Conservation (phyloP, 768 basidiomycete genomes). For the Atractiella rhizophila region DNA sequence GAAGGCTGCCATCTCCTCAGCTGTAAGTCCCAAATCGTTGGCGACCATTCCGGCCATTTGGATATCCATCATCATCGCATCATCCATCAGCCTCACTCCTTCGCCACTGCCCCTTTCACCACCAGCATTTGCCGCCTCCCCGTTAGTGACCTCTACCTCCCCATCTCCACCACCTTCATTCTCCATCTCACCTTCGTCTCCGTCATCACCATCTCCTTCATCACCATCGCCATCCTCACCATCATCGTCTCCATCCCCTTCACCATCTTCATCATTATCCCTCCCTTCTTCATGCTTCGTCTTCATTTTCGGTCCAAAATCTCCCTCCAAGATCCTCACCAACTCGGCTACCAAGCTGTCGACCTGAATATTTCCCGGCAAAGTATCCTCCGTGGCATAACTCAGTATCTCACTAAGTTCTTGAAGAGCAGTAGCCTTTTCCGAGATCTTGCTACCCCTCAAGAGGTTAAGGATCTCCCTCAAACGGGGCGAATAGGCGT, state of each 20-base stretch:
- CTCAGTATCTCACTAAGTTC: slow-evolving; percentile 83
- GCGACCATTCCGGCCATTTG: too few species aligned
- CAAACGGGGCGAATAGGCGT: slow-evolving; percentile 58
- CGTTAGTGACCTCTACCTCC: neutral
- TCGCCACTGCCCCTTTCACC: too few species aligned
- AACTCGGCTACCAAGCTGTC: slow-evolving; percentile 78
- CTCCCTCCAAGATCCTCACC: slow-evolving; percentile 52
- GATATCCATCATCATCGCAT: too few species aligned
- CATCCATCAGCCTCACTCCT: too few species aligned
- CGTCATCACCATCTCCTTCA: slow-evolving; percentile 29
- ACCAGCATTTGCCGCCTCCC: slow-evolving; percentile 23
- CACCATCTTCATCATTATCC: slow-evolving; percentile 5
- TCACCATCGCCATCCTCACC: slow-evolving; percentile 45
- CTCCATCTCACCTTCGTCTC: slow-evolving; percentile 33
- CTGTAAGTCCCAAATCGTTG: slow-evolving; percentile 25
- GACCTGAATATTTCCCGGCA: slow-evolving; percentile 84
- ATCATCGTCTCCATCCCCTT: slow-evolving; percentile 15
- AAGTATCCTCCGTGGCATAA: slow-evolving; percentile 89
- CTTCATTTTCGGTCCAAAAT: slow-evolving; percentile 1
- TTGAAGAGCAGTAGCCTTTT: slow-evolving; percentile 65
- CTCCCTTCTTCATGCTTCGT: neutral
- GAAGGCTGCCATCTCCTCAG: slow-evolving; percentile 53
- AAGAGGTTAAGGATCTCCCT: too few species aligned
- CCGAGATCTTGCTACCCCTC: slow-evolving; percentile 53
- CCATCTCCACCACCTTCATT: slow-evolving; percentile 1